phyloP scores from a whole-genome alignment of 2,329 filamentous ascomycete genomes.

The Venturia carpophila region DNA sequence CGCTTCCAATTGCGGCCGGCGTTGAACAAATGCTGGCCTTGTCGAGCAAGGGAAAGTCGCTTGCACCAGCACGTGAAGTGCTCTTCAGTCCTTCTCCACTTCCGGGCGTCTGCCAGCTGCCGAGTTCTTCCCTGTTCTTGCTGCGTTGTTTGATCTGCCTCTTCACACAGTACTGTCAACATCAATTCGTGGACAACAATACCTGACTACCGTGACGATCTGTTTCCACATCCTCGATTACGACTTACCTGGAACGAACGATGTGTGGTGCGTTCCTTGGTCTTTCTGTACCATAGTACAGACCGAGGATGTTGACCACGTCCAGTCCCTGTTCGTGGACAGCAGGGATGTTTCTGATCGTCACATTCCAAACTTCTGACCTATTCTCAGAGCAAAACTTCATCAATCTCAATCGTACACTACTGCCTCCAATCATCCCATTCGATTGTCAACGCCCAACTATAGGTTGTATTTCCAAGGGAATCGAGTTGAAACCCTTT shows the following conservation, averaged over 20 bases:
- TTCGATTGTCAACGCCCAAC: neutral
- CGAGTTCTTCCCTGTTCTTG: neutral
- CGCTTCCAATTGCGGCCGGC: neutral
- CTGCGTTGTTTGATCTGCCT: neutral
- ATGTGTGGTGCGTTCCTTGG: neutral
- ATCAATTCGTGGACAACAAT: neutral
- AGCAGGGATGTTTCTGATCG: constrained; percentile 1
- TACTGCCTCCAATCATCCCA: neutral
- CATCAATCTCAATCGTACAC: constrained; percentile 2
- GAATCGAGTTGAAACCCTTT: neutral
- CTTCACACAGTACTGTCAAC: too few species aligned
- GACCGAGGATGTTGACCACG: neutral
- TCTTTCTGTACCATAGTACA: neutral
- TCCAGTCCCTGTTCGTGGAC: neutral
- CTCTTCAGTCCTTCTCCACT: neutral
- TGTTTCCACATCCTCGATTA: neutral
- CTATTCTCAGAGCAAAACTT: neutral
- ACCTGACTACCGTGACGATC: neutral
- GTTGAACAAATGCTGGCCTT: neutral
- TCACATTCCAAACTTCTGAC: neutral
- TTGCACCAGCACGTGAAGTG: constrained; percentile 1
- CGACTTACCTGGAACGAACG: neutral
- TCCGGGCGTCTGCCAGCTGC: neutral
- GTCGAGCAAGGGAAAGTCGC: neutral
- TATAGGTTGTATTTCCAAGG: neutral